Evolutionary conservation across 345 rosid genomes (phyloP).

Genomic region (Salix suchowensis): DNA sequence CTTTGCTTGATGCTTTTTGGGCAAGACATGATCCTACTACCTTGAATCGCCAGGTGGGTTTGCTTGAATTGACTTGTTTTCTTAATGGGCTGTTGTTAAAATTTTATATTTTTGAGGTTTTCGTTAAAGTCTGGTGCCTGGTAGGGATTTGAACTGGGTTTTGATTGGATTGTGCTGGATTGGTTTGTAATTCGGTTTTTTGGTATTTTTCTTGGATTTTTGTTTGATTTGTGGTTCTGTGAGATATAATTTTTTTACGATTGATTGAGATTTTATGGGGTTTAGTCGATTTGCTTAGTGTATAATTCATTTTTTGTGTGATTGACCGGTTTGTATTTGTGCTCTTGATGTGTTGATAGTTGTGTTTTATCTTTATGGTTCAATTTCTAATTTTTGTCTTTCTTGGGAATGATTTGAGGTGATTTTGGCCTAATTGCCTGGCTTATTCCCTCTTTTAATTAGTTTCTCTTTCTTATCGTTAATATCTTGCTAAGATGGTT

Average conservation of each 20-base stretch:
- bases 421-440: not conserved
- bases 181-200: not conserved
- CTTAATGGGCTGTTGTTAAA: not conserved
- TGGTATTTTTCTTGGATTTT: not conserved
- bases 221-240: not conserved
- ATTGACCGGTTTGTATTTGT: not conserved
- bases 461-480: not conserved
- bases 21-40: constrained; percentile 89
- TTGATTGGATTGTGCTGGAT: not conserved
- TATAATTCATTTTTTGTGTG: not conserved
- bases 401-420: not conserved
- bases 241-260: not conserved
- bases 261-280: not conserved
- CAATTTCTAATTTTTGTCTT: not conserved
- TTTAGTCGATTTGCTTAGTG: not conserved
- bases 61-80: not conserved
- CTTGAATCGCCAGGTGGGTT: constrained; percentile 79
- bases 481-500: not conserved
- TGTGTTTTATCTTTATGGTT: not conserved
- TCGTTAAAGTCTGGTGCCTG: not conserved
- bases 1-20: constrained; percentile 81
- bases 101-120: not conserved
- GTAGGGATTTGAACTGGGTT: not conserved
- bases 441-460: not conserved
- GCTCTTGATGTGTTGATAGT: not conserved